A percentile compares a stretch with the other conserved stretches of the same genome.
Conservation (phyloP, 2,329 filamentous ascomycete species). For the Aspergillus sclerotialis region DNA sequence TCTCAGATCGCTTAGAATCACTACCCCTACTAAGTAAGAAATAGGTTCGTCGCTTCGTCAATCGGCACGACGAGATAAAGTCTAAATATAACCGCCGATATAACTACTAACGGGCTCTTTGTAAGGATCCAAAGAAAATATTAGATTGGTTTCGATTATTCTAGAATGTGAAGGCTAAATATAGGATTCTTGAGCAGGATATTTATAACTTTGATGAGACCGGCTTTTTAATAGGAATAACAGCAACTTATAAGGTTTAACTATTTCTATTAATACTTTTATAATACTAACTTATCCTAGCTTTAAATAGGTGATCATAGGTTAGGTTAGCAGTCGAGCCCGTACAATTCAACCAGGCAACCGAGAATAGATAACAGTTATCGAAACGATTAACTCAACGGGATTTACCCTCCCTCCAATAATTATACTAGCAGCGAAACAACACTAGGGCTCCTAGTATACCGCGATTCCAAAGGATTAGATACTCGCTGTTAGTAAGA, state of each 20-base stretch:
- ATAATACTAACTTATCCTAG: slow-evolving; percentile 2
- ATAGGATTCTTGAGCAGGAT: slow-evolving; percentile 9
- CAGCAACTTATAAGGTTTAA: slow-evolving; percentile 1
- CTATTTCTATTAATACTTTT: slow-evolving; percentile 2
- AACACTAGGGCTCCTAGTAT: not conserved
- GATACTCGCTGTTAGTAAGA: not conserved
- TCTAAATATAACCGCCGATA: slow-evolving; percentile 3
- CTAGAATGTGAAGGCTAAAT: slow-evolving; percentile 4
- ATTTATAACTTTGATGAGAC: slow-evolving; percentile 6
- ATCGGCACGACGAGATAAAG: slow-evolving; percentile 3
- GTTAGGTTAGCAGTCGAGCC: not conserved
- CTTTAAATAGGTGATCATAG: not conserved
- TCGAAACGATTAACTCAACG: slow-evolving; percentile 4
- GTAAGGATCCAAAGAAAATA: no score
- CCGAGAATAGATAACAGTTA: slow-evolving; percentile 7
- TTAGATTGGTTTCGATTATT: slow-evolving; percentile 3
- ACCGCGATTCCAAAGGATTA: not conserved
- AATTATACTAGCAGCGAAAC: slow-evolving; percentile 1
- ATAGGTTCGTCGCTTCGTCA: slow-evolving; percentile 7
- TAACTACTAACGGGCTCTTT: slow-evolving; percentile 6
- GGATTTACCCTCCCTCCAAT: not conserved
- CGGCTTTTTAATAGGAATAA: slow-evolving; percentile 3
- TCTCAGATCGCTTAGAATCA: no score
- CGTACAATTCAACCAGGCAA: slow-evolving; percentile 7
- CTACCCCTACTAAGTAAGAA: no score